Evolutionary conservation across 2,329 filamentous ascomycete genomes (phyloP).

Genomic region (Emmonsiellopsis sp.): DNA sequence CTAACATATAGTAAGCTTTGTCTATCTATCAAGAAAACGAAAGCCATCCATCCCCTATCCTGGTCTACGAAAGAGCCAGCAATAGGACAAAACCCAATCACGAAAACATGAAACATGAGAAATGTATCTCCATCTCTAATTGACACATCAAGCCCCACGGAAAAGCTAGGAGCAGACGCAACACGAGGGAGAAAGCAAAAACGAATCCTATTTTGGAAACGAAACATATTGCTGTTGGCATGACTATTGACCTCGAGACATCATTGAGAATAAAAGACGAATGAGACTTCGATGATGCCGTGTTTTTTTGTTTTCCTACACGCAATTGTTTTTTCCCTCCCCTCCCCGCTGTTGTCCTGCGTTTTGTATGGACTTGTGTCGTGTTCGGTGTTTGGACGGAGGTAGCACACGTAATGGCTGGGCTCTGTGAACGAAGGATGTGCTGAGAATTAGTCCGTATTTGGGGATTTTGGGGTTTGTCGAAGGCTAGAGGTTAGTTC

Average conservation of each 20-base stretch:
- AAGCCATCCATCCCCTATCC: no score
- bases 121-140: slow-evolving; percentile 35
- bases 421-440: no score
- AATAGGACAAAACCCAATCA: neutral
- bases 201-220: neutral
- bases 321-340: neutral
- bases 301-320: slow-evolving; percentile 1
- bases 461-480: no score
- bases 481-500: no score
- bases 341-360: neutral
- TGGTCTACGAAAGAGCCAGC: no score
- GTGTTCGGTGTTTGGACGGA: neutral
- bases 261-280: slow-evolving; percentile 23
- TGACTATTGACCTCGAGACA: slow-evolving; percentile 38
- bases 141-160: slow-evolving; percentile 34
- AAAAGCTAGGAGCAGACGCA: slow-evolving; percentile 28
- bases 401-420: no score
- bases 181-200: slow-evolving; percentile 30
- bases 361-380: neutral
- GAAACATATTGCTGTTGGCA: slow-evolving; percentile 31
- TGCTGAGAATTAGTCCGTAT: no score
- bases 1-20: no score
- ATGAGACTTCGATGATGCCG: slow-evolving; percentile 40
- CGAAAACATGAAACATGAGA: neutral
- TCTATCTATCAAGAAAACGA: no score